These are phyloP conservation scores for Gynochthodes officinalis DNA, from an alignment of 257 asterid species.

Conservation along the genomic window DNA sequence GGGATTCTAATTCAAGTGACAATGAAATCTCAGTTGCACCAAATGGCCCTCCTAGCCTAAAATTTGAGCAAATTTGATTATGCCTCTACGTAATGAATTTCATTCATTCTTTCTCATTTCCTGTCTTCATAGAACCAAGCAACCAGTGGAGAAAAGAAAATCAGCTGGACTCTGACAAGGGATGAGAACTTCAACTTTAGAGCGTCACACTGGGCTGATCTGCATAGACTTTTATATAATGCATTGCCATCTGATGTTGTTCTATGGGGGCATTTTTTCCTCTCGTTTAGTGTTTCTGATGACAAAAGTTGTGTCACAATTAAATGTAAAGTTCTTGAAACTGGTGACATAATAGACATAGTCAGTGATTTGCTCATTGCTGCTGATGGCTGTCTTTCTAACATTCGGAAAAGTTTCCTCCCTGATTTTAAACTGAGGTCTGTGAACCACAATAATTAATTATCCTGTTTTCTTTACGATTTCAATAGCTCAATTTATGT, in stretches of 20 bases:
- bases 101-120: neutral
- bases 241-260: slow-evolving; percentile 47
- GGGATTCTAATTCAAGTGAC: no score
- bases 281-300: slow-evolving; percentile 36
- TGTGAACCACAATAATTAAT: slow-evolving; percentile 6
- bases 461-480: neutral
- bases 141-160: slow-evolving; percentile 49
- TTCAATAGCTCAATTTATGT: neutral
- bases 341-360: slow-evolving; percentile 39
- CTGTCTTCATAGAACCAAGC: slow-evolving; percentile 50
- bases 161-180: slow-evolving; percentile 48
- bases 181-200: slow-evolving; percentile 66
- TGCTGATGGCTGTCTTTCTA: slow-evolving; percentile 79
- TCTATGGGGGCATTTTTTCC: slow-evolving; percentile 63
- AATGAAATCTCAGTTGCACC: neutral
- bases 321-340: slow-evolving; percentile 39
- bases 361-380: slow-evolving; percentile 65
- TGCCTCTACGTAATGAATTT: neutral
- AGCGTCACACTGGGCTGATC: slow-evolving; percentile 87
- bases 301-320: slow-evolving; percentile 42
- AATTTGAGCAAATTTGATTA: neutral
- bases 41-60: neutral
- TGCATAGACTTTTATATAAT: slow-evolving; percentile 55
- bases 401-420: slow-evolving; percentile 52
- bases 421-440: slow-evolving; percentile 71